These are phyloP conservation scores for Vachellia pachyceras DNA, from an alignment of 306 rosid species.

Conservation along the genomic window DNA sequence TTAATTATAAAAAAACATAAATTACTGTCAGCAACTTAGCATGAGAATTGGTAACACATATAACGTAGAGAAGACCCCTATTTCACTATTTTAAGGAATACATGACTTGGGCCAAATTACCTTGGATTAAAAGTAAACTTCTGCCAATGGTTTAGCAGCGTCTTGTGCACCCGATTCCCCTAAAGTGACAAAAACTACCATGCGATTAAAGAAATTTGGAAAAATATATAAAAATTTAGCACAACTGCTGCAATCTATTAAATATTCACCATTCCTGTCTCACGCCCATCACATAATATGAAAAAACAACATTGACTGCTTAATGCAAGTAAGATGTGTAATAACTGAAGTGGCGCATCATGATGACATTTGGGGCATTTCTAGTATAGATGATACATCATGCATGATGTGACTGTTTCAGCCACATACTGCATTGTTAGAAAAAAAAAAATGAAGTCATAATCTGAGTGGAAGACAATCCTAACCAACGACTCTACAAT, in stretches of 20 bases:
- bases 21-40: neutral
- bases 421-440: neutral
- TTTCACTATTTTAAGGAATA: constrained; percentile 21
- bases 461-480: neutral
- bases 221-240: neutral
- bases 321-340: neutral
- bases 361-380: neutral
- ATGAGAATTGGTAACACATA: neutral
- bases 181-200: constrained; percentile 27
- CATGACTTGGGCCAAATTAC: constrained; percentile 44
- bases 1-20: neutral
- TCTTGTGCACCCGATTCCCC: constrained; percentile 74
- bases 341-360: neutral
- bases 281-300: neutral
- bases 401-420: neutral
- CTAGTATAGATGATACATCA: neutral
- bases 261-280: neutral
- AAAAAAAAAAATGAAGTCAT: neutral
- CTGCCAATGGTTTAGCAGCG: constrained; percentile 72
- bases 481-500: neutral
- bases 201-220: constrained; percentile 18
- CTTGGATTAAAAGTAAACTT: constrained; percentile 75
- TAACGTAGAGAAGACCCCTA: neutral
- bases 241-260: neutral
- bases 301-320: neutral